These are phyloP conservation scores for Dactylellina sp. DNA, from an alignment of 2,329 filamentous ascomycete genomes.

Conservation along the genomic window DNA sequence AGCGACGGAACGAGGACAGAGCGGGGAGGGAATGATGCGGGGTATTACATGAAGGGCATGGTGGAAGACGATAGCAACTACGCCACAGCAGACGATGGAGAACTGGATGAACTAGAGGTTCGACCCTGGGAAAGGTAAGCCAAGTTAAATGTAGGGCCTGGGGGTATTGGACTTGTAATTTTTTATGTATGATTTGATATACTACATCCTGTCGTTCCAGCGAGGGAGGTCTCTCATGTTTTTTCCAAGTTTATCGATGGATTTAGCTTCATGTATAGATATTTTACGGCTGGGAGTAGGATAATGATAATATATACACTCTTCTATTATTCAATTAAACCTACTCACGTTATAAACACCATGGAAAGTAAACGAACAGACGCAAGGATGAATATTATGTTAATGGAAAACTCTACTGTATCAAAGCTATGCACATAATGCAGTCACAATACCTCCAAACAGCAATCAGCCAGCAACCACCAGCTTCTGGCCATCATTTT, in stretches of 20 bases:
- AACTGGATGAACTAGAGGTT: constrained; percentile 44
- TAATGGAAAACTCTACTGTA: too few relatives aligned
- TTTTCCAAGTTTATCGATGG: not conserved
- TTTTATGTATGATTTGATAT: not conserved
- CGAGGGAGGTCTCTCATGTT: constrained; percentile 15
- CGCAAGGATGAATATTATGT: too few relatives aligned
- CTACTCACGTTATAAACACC: not conserved
- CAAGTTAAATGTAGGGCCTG: not conserved
- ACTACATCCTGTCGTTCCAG: constrained; percentile 25
- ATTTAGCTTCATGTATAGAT: constrained; percentile 45
- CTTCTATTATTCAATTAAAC: not conserved
- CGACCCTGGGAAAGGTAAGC: constrained; percentile 43
- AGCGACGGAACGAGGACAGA: constrained; percentile 57
- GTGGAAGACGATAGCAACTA: constrained; percentile 56
- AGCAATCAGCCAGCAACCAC: constrained; percentile 3
- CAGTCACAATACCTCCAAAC: constrained; percentile 1
- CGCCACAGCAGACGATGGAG: constrained; percentile 51
- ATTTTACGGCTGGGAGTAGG: constrained; percentile 18
- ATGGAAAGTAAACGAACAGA: too few relatives aligned
- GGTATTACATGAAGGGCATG: constrained; percentile 60
- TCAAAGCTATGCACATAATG: not conserved
- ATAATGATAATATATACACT: constrained; percentile 46
- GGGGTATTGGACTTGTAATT: constrained; percentile 1
- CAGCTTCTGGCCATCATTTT: not conserved
- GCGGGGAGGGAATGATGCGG: constrained; percentile 55